These are phyloP conservation scores for Agrocybe praecox DNA, from an alignment of 768 basidiomycete genomes.

Conservation along the genomic window DNA sequence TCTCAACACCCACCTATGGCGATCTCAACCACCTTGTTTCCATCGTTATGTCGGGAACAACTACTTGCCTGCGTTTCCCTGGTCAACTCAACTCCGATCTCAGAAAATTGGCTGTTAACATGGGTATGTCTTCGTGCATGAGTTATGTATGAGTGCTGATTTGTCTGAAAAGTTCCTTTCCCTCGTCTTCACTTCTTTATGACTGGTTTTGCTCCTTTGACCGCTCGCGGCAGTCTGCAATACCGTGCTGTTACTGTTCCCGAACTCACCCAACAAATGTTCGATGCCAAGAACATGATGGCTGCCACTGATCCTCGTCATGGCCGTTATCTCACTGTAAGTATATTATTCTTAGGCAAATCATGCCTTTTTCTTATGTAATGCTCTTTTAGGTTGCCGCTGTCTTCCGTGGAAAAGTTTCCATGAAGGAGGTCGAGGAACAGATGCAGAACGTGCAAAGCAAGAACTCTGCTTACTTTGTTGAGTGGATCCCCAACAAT, in stretches of 20 bases:
- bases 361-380: not conserved
- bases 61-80: constrained; percentile 98
- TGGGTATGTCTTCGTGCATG: constrained; percentile 61
- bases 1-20: constrained; percentile 93
- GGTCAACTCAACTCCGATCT: constrained; percentile 99
- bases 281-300: constrained; percentile 99
- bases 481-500: constrained; percentile 99
- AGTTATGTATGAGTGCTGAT: not conserved
- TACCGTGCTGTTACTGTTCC: constrained; percentile 98
- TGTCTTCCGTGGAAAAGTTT: constrained; percentile 98
- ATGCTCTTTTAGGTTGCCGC: constrained; percentile 68
- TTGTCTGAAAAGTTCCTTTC: constrained; percentile 76
- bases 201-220: constrained; percentile 94
- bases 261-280: constrained; percentile 99
- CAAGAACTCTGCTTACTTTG: constrained; percentile 98
- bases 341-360: constrained; percentile 18
- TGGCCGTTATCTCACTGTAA: constrained; percentile 94
- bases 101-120: constrained; percentile 98
- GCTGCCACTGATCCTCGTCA: constrained; percentile 96
- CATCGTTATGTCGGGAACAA: constrained; percentile 98
- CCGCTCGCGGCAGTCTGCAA: constrained; percentile 90
- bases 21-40: constrained; percentile 98
- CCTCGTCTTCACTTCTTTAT: constrained; percentile 99
- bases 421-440: constrained; percentile 99
- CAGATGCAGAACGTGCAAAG: constrained; percentile 97